Conservation (phyloP, 257 asterid genomes). For the Handroanthus guayacan region DNA sequence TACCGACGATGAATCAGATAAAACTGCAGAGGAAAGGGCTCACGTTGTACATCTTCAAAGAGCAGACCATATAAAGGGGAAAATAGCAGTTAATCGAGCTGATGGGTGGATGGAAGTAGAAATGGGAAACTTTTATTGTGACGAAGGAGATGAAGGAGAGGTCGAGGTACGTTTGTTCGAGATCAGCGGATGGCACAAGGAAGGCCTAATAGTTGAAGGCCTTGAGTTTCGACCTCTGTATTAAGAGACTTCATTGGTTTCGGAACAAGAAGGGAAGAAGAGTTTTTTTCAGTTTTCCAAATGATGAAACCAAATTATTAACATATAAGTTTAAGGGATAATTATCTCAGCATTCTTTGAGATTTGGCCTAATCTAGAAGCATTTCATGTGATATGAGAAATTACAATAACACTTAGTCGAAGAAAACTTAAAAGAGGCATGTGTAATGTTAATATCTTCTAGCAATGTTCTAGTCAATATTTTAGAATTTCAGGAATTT, state of each 20-base stretch:
- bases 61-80: not conserved
- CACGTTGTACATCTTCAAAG: not conserved
- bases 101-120: not conserved
- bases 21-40: constrained; percentile 34
- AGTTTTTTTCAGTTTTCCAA: too few relatives aligned
- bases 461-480: too few relatives aligned
- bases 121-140: not conserved
- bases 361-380: too few relatives aligned
- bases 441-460: too few relatives aligned
- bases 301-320: too few relatives aligned
- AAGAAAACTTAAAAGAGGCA: too few relatives aligned
- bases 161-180: not conserved
- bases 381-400: too few relatives aligned
- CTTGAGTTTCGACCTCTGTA: not conserved
- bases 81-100: not conserved
- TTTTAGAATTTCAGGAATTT: too few relatives aligned
- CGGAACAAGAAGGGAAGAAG: not conserved
- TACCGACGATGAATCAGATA: constrained; percentile 29
- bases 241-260: not conserved
- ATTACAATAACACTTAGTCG: too few relatives aligned
- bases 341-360: too few relatives aligned
- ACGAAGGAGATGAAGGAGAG: not conserved
- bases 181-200: not conserved
- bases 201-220: not conserved
- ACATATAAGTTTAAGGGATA: too few relatives aligned